Conservation (phyloP, 805 yeast species). For the Ogataea allantospora region DNA sequence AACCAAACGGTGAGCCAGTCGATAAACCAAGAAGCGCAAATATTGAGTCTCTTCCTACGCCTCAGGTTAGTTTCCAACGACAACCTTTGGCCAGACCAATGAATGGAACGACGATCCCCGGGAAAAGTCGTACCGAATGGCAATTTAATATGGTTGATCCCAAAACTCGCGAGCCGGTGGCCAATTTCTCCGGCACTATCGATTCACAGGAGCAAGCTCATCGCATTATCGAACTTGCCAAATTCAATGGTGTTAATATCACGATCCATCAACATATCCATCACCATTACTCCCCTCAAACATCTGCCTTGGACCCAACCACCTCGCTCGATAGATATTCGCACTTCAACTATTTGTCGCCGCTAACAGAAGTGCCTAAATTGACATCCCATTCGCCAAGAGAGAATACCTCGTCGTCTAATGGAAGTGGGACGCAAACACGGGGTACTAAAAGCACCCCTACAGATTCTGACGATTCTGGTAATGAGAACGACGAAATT, state of each 20-base stretch:
- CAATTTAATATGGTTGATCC: slow-evolving; percentile 51
- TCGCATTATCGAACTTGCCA: slow-evolving; percentile 59
- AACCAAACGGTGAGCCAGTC: not conserved
- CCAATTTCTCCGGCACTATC: slow-evolving; percentile 48
- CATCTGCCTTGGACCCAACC: slow-evolving; percentile 45
- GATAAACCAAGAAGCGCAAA: not conserved
- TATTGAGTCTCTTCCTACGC: not conserved
- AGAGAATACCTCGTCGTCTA: slow-evolving; percentile 28
- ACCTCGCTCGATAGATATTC: slow-evolving; percentile 56
- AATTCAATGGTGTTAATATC: slow-evolving; percentile 51
- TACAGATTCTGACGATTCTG: slow-evolving; percentile 28
- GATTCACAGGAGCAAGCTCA: slow-evolving; percentile 53
- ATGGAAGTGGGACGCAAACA: slow-evolving; percentile 18
- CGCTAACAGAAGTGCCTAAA: slow-evolving; percentile 68
- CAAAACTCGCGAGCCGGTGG: slow-evolving; percentile 41
- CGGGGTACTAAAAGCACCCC: slow-evolving; percentile 16
- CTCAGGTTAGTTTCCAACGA: slow-evolving; percentile 15
- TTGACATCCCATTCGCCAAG: slow-evolving; percentile 58
- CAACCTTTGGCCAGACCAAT: slow-evolving; percentile 18
- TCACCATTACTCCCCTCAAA: slow-evolving; percentile 62
- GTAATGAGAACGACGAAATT: slow-evolving; percentile 49
- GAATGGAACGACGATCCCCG: slow-evolving; percentile 17
- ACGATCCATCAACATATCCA: slow-evolving; percentile 86
- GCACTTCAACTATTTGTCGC: slow-evolving; percentile 75
- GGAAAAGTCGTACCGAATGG: slow-evolving; percentile 53